Evolutionary conservation across 306 rosid species (phyloP).

Genomic region (Lotus japonicus): DNA sequence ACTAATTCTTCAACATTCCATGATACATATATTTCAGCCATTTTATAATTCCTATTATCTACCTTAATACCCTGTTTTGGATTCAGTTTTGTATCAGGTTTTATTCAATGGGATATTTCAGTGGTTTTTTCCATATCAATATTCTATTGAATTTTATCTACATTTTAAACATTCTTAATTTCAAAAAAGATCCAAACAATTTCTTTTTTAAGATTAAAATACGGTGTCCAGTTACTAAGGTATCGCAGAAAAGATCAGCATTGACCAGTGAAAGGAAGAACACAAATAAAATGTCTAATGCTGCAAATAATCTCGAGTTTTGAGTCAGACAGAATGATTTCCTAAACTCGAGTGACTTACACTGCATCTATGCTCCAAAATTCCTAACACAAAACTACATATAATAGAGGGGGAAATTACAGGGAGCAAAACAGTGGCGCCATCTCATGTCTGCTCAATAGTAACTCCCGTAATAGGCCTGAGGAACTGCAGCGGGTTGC

Average conservation of each 20-base stretch:
- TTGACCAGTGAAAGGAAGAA: neutral
- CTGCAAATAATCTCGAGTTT: neutral
- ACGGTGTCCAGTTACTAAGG: too few relatives aligned
- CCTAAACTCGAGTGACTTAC: conserved; percentile 12
- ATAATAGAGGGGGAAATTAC: conserved; percentile 19
- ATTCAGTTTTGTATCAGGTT: too few relatives aligned
- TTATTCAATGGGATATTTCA: too few relatives aligned
- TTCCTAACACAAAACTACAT: conserved; percentile 17
- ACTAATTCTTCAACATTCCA: too few relatives aligned
- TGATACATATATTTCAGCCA: too few relatives aligned
- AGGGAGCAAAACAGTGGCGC: conserved; percentile 19
- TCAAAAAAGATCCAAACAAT: too few relatives aligned
- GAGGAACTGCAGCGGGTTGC: conserved; percentile 78
- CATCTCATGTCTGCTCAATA: conserved; percentile 38
- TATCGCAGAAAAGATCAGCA: neutral
- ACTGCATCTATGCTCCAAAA: conserved; percentile 24
- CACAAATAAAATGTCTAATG: neutral
- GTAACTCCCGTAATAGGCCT: conserved; percentile 79
- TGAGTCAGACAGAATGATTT: conserved; percentile 4
- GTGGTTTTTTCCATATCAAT: too few relatives aligned
- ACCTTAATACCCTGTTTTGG: too few relatives aligned
- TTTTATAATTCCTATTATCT: too few relatives aligned
- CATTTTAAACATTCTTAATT: too few relatives aligned
- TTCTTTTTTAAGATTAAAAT: too few relatives aligned
- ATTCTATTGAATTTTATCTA: too few relatives aligned